Evolutionary conservation across 2,329 filamentous ascomycete species (phyloP).

Genomic region (Fusarium newnesense): DNA sequence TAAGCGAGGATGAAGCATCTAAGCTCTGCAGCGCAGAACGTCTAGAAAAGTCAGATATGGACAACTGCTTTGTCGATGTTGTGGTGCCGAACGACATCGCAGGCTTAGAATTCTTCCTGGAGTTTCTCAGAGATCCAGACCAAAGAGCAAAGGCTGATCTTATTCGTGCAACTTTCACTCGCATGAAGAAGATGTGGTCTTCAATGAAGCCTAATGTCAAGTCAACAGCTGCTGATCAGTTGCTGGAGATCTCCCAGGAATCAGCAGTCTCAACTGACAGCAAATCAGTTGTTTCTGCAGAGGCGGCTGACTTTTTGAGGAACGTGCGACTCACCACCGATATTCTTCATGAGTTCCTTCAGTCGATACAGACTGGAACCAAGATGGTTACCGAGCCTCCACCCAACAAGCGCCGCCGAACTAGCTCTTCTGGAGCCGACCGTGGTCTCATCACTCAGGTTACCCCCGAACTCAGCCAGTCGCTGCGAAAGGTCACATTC

Average conservation of each 20-base stretch:
- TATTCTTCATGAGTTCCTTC: constrained; percentile 77
- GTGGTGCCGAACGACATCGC: constrained; percentile 64
- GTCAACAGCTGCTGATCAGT: constrained; percentile 67
- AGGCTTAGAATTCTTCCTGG: constrained; percentile 64
- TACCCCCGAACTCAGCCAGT: constrained; percentile 71
- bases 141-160: constrained; percentile 61
- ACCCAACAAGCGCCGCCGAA: constrained; percentile 81
- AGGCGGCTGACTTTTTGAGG: constrained; percentile 78
- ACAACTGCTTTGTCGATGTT: constrained; percentile 60
- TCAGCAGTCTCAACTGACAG: constrained; percentile 47
- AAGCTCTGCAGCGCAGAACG: constrained; percentile 54
- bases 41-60: constrained; percentile 54
- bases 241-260: constrained; percentile 70
- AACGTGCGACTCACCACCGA: constrained; percentile 78
- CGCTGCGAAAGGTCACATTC: constrained; percentile 82
- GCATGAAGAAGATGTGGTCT: constrained; percentile 78
- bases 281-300: constrained; percentile 57
- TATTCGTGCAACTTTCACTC: constrained; percentile 72
- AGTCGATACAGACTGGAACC: constrained; percentile 77
- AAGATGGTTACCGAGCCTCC: constrained; percentile 78
- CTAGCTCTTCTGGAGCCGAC: constrained; percentile 76
- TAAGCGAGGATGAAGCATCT: constrained; percentile 62
- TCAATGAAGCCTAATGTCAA: constrained; percentile 73
- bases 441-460: constrained; percentile 69
- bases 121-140: constrained; percentile 56